Base-by-base conservation (phyloP, 169 alveolate genomes). In the Plasmodium vivax region DNA sequence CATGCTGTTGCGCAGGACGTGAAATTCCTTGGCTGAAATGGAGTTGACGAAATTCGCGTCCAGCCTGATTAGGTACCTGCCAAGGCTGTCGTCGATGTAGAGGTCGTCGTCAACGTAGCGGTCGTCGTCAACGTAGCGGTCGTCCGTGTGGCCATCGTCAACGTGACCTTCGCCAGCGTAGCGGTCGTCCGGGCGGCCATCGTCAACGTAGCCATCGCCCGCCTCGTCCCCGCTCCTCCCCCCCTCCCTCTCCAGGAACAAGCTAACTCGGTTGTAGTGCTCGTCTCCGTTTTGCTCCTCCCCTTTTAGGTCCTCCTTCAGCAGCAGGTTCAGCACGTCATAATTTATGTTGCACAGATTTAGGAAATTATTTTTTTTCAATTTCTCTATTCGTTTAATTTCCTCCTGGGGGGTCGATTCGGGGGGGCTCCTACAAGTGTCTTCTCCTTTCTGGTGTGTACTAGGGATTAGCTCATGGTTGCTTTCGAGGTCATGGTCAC, bases 11-110 rank as follows among this genome's bases (percentile, higher is more conserved):
- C 74, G 68, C 54, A 90, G 51, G 74, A 41, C 14, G 38, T 90
- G 88, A 12, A 90, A 90, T 90, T 90, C 94, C 54, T 45, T 54
- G 27, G 58, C 87, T 16, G 94, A 80, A 80, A 90, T 90, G 2
- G 94, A 36, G 16, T 90, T 34, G 45, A 90, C 36, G 1, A 80
- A 38, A 8, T 38, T 41, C 1, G 45, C 19, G 38, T 90, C 83
- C 30, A 80, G 62, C 19, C 80, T 79, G 72, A 90, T 27, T 41
- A 90, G 82, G 58, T 90, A 90, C 27, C 94, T 80, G 34, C 91
- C 90, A 19, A 90, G 58, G 72, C 85, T 90, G 45, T 90, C 94
- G 16, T 90, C 94, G 23, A 90, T 90, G 43, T 73, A 90, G 36
- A 90, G 5, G 19, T 90, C 72, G 16, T 51, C 62, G 2, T 1